Conservation (phyloP, 306 rosid genomes). For the Trichosanthes truncata region DNA sequence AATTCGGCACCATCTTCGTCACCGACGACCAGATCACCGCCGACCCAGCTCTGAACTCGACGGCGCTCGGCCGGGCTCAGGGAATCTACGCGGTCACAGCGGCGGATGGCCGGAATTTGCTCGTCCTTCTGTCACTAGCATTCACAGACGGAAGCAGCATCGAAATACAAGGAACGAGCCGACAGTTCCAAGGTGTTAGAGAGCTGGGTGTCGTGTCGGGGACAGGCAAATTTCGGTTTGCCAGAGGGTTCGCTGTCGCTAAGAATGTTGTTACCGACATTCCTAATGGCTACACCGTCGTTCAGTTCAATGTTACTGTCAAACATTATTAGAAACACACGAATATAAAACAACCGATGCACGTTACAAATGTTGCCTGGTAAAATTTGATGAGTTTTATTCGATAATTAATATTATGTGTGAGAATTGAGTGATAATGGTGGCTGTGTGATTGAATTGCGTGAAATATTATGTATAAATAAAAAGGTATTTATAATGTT, state of each 20-base stretch:
- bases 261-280: not conserved
- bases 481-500: no score
- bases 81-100: slow-evolving; percentile 6
- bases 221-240: slow-evolving; percentile 15
- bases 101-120: slow-evolving; percentile 5
- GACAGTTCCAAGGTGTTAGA: not conserved
- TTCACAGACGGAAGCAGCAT: slow-evolving; percentile 14
- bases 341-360: no score
- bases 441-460: no score
- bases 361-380: no score
- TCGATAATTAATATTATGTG: no score
- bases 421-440: no score
- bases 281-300: slow-evolving; percentile 2
- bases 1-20: slow-evolving; percentile 13
- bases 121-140: not conserved
- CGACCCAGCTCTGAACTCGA: not conserved
- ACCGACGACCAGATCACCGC: slow-evolving; percentile 11
- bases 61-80: slow-evolving; percentile 5
- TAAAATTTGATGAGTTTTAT: no score
- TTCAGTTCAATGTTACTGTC: not conserved
- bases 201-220: slow-evolving; percentile 16
- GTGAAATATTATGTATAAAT: no score
- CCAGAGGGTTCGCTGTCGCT: not conserved
- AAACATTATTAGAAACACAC: not conserved
- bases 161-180: slow-evolving; percentile 3